Conservation (phyloP, 139 green algal species). For the Tetradesmus lagerheimii region DNA sequence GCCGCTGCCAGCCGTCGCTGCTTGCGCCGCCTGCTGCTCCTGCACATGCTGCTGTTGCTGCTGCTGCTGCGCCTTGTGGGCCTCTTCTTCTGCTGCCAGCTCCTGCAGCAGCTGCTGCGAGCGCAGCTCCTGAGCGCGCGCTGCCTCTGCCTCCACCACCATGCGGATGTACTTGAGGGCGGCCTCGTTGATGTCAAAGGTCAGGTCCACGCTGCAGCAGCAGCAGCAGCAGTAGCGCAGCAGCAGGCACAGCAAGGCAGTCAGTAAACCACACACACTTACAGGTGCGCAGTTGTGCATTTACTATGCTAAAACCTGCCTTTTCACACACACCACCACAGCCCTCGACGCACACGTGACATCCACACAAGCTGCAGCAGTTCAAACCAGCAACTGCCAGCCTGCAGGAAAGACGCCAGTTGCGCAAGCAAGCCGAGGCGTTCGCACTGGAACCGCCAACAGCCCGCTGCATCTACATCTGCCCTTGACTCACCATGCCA, state of each 20-base stretch:
- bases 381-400: neutral
- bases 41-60: slow-evolving; percentile 31
- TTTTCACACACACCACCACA: too few relatives aligned
- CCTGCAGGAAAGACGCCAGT: too few relatives aligned
- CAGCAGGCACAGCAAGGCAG: too few relatives aligned
- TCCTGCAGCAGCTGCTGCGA: slow-evolving; percentile 75
- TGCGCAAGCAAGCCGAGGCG: too few relatives aligned
- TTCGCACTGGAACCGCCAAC: too few relatives aligned
- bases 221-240: slow-evolving; percentile 43
- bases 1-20: neutral
- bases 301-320: too few relatives aligned
- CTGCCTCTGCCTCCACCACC: slow-evolving; percentile 65
- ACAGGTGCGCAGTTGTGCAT: too few relatives aligned
- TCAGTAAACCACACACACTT: too few relatives aligned
- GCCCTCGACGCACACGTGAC: too few relatives aligned
- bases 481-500: slow-evolving; percentile 52
- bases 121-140: slow-evolving; percentile 63
- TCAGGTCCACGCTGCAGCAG: slow-evolving; percentile 70
- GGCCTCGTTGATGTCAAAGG: slow-evolving; percentile 60
- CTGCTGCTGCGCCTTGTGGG: slow-evolving; percentile 2
- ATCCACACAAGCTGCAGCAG: neutral
- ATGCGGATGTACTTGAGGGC: slow-evolving; percentile 62
- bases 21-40: neutral
- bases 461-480: neutral
- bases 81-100: slow-evolving; percentile 72